Evolutionary conservation across 768 basidiomycete species (phyloP).

Genomic region (Mycena chlorophos): DNA sequence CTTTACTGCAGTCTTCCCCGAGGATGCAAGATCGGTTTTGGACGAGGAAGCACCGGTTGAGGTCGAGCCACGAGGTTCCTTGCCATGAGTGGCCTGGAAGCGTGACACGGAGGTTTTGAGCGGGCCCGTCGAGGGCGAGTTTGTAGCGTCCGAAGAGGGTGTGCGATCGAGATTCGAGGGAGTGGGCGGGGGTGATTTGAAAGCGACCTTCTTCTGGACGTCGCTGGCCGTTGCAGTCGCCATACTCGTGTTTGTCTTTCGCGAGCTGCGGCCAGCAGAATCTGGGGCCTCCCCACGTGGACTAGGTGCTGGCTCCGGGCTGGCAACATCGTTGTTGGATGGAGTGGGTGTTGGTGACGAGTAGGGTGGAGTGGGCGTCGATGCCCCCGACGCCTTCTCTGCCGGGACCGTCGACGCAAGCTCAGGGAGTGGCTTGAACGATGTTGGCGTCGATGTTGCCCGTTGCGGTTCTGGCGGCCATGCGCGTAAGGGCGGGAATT

Average conservation of each 20-base stretch:
- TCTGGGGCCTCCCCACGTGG: constrained; percentile 28
- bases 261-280: constrained; percentile 33
- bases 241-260: constrained; percentile 36
- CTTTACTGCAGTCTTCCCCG: constrained; percentile 40
- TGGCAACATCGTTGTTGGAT: constrained; percentile 25
- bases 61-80: constrained; percentile 68
- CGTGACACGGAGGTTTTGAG: constrained; percentile 73
- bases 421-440: constrained; percentile 75
- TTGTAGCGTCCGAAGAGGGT: constrained; percentile 35
- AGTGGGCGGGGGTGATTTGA: constrained; percentile 78
- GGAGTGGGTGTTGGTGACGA: constrained; percentile 36
- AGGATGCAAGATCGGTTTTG: constrained; percentile 57
- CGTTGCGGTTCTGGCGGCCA: constrained; percentile 62
- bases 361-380: constrained; percentile 31
- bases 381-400: constrained; percentile 33
- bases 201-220: constrained; percentile 83
- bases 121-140: constrained; percentile 35
- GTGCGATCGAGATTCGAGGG: constrained; percentile 57
- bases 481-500: constrained; percentile 65
- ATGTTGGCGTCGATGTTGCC: constrained; percentile 44
- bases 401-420: constrained; percentile 40
- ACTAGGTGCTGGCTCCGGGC: constrained; percentile 24
- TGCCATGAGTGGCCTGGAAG: constrained; percentile 72
- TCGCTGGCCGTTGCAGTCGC: constrained; percentile 39
- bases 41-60: constrained; percentile 64